These are phyloP conservation scores for Penicillium sp. DNA, from an alignment of 2,329 filamentous ascomycete species.

Conservation along the genomic window DNA sequence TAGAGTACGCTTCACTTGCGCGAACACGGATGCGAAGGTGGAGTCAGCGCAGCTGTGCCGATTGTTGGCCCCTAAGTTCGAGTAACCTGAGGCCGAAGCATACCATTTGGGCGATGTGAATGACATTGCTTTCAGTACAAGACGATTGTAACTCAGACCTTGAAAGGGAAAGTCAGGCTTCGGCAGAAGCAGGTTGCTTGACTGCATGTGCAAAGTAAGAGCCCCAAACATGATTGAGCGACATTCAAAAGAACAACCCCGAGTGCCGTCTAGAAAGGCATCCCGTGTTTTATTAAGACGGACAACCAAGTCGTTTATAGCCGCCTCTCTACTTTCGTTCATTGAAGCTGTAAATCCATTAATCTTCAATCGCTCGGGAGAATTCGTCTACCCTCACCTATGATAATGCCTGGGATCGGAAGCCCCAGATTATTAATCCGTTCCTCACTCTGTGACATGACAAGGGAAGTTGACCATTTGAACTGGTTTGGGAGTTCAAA, in stretches of 20 bases:
- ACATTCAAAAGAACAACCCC: conserved; percentile 25
- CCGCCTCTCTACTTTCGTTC: conserved; percentile 9
- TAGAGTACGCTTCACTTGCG: background rate
- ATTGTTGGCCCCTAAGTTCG: no score
- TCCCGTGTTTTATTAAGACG: conserved; percentile 12
- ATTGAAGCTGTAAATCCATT: conserved; percentile 15
- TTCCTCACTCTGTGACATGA: conserved; percentile 12
- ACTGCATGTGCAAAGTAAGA: conserved; percentile 13
- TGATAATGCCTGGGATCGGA: conserved; percentile 17
- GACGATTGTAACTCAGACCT: background rate
- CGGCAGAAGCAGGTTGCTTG: conserved; percentile 12
- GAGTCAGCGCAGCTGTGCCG: background rate
- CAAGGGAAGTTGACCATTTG: conserved; percentile 14
- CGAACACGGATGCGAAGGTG: background rate
- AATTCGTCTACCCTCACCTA: conserved; percentile 11
- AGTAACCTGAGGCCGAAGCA: no score
- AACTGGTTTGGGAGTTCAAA: conserved; percentile 19
- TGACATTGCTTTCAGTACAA: background rate
- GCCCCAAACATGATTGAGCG: conserved; percentile 27
- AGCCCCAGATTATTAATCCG: conserved; percentile 16
- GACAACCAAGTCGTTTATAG: conserved; percentile 9
- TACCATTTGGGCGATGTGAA: background rate
- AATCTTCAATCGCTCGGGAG: background rate
- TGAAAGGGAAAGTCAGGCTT: conserved; percentile 16
- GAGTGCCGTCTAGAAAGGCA: conserved; percentile 2